phyloP scores from a whole-genome alignment of 768 basidiomycete species.

The Termitomyces sp. region DNA sequence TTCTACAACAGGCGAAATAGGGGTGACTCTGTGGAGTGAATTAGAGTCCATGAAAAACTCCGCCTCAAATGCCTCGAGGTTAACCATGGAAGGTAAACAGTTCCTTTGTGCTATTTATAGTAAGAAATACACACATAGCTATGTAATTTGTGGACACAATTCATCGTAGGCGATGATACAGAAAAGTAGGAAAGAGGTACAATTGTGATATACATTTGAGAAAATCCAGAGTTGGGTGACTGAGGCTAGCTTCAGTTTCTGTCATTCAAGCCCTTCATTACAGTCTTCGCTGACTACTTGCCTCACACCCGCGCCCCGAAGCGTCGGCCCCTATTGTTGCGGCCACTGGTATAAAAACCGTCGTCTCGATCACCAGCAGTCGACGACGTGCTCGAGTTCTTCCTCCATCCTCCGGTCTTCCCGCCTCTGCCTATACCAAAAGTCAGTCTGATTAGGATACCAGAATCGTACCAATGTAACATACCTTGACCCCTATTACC shows the following conservation, averaged over 20 bases:
- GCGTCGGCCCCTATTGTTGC: not conserved
- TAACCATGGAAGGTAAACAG: not conserved
- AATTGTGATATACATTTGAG: not conserved
- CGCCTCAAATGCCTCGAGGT: not conserved
- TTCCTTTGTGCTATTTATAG: not conserved
- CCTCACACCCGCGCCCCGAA: not conserved
- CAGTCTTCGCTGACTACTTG: not conserved
- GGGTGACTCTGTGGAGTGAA: not conserved
- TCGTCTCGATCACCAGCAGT: conserved; percentile 2
- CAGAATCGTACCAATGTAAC: not conserved
- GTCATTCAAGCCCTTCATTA: not conserved
- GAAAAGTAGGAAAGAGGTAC: not conserved
- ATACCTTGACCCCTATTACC: conserved; percentile 1
- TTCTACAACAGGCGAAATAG: not conserved
- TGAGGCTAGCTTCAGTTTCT: not conserved
- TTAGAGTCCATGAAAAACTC: not conserved
- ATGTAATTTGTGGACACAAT: not conserved
- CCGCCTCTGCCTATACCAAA: not conserved
- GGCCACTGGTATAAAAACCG: conserved; percentile 6
- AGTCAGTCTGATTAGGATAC: not conserved
- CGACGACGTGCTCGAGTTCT: conserved; percentile 4
- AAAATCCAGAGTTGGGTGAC: not conserved
- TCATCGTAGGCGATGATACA: not conserved
- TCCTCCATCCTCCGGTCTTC: conserved; percentile 8
- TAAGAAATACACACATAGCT: not conserved